These are phyloP conservation scores for Microdochium bolleyi DNA, from an alignment of 2,329 filamentous ascomycete genomes.

Conservation along the genomic window DNA sequence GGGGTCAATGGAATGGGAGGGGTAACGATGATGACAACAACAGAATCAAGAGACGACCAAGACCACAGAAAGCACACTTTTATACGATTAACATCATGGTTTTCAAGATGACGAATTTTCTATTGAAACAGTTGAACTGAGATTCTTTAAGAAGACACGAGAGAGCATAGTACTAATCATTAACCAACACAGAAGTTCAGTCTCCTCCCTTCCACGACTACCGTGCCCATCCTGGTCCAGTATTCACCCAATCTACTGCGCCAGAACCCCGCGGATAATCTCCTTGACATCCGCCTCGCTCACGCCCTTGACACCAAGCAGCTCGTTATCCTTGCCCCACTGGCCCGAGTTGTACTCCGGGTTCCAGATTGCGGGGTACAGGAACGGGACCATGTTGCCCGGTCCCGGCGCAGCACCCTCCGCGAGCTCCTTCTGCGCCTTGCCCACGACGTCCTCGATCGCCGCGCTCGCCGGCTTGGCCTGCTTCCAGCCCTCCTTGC, in stretches of 20 bases:
- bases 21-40: too few relatives aligned
- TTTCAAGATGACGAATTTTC: too few relatives aligned
- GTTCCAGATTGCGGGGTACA: slow-evolving; percentile 22
- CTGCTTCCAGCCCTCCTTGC: slow-evolving; percentile 13
- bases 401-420: slow-evolving; percentile 19
- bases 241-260: not conserved
- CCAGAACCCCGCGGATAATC: not conserved
- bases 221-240: too few relatives aligned
- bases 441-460: slow-evolving; percentile 16
- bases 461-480: slow-evolving; percentile 7
- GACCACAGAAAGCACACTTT: too few relatives aligned
- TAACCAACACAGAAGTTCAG: too few relatives aligned
- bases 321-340: slow-evolving; percentile 24
- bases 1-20: too few relatives aligned
- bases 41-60: too few relatives aligned
- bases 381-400: slow-evolving; percentile 14
- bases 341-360: slow-evolving; percentile 21
- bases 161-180: too few relatives aligned
- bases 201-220: too few relatives aligned
- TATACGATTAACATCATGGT: too few relatives aligned
- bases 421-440: slow-evolving; percentile 15
- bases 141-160: too few relatives aligned
- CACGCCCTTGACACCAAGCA: slow-evolving; percentile 24
- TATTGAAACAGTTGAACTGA: too few relatives aligned
- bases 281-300: slow-evolving; percentile 22